A percentile compares a stretch with the other conserved stretches of the same genome.
Evolutionary conservation across 768 basidiomycete genomes (phyloP).

Genomic region (Trametes coccinea): DNA sequence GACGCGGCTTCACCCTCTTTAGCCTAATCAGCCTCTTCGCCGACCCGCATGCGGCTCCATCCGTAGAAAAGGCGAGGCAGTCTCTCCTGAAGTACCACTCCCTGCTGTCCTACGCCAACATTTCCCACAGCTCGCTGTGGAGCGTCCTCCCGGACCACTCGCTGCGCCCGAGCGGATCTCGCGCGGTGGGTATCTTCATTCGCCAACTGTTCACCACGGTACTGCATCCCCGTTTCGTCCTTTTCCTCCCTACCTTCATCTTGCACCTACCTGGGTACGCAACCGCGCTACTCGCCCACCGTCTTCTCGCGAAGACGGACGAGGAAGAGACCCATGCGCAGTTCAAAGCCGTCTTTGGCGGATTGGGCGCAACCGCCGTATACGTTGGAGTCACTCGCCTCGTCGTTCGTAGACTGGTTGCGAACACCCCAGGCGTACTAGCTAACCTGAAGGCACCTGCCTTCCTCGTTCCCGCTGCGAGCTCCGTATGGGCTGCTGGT

Average conservation of each 20-base stretch:
- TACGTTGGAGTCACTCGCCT: conserved; percentile 15
- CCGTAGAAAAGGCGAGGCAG: conserved; percentile 57
- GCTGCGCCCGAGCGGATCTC: conserved; percentile 62
- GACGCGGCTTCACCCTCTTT: not conserved
- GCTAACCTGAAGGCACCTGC: not conserved
- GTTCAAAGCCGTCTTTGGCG: conserved; percentile 88
- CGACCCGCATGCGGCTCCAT: conserved; percentile 54
- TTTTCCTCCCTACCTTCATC: conserved; percentile 83
- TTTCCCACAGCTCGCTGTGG: conserved; percentile 71
- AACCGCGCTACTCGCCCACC: conserved; percentile 69
- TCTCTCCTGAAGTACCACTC: conserved; percentile 84
- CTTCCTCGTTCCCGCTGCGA: not conserved
- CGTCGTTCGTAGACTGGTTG: conserved; percentile 5
- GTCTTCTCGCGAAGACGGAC: conserved; percentile 55
- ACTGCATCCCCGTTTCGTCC: conserved; percentile 71
- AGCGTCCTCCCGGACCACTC: conserved; percentile 75
- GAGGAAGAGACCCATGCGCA: conserved; percentile 95
- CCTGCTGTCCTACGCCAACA: conserved; percentile 77
- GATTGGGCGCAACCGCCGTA: conserved; percentile 19
- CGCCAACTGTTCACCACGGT: conserved; percentile 73
- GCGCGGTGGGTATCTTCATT: conserved; percentile 66
- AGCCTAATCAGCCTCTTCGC: conserved; percentile 87
- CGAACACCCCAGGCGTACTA: not conserved
- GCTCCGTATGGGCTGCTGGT: not conserved
- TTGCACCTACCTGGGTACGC: conserved; percentile 84